Percentiles rank a stretch among this genome's conserved stretches.
These are phyloP conservation scores for Thelonectria rubi DNA, from an alignment of 2,329 filamentous ascomycete species.

Conservation along the genomic window DNA sequence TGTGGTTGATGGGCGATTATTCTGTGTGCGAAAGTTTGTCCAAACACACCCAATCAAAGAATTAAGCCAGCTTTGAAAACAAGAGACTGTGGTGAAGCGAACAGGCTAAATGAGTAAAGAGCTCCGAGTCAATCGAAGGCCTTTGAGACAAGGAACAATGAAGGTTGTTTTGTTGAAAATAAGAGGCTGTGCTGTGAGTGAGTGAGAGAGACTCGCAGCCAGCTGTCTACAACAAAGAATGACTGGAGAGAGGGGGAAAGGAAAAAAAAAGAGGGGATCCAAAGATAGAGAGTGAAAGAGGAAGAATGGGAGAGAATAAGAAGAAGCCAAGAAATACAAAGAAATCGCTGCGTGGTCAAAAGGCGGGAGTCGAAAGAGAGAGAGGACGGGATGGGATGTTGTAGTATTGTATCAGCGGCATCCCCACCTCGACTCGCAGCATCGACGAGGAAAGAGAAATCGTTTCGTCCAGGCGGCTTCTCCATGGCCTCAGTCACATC, in stretches of 20 bases:
- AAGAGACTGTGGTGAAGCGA: constrained; percentile 3
- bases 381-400: constrained; percentile 21
- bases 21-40: constrained; percentile 10
- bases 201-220: constrained; percentile 16
- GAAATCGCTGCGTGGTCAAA: too few relatives aligned
- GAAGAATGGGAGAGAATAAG: constrained; percentile 7
- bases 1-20: constrained; percentile 1
- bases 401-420: constrained; percentile 19
- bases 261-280: constrained; percentile 24
- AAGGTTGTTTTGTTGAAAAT: constrained; percentile 17
- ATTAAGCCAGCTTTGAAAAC: constrained; percentile 9
- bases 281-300: constrained; percentile 24
- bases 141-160: constrained; percentile 26
- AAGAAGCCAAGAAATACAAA: constrained; percentile 23
- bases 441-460: neutral
- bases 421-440: neutral
- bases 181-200: constrained; percentile 17
- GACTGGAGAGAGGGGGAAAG: constrained; percentile 11
- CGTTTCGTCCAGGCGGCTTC: constrained; percentile 8
- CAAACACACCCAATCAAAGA: neutral
- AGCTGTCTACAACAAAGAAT: constrained; percentile 13
- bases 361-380: neutral
- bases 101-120: neutral
- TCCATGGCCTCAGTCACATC: neutral
- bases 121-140: constrained; percentile 28